Evolutionary conservation across 1,139 yeast species (phyloP).

Genomic region (Scheffersomyces titani): DNA sequence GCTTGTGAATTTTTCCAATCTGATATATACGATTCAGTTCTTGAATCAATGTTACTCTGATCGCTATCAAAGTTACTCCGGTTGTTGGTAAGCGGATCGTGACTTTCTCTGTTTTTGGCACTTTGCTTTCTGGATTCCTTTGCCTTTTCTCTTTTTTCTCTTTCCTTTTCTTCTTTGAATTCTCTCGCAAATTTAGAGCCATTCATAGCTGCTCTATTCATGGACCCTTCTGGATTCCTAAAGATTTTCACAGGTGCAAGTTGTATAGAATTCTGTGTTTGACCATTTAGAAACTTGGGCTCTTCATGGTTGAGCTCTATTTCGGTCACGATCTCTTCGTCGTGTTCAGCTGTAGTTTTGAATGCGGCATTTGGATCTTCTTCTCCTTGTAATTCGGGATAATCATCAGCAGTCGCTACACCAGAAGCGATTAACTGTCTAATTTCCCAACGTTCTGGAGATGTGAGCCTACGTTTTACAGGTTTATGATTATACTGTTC

Average conservation of each 20-base stretch:
- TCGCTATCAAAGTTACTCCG: conserved; percentile 3
- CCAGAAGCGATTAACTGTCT: conserved; percentile 83
- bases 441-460: conserved; percentile 92
- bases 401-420: conserved; percentile 65
- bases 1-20: conserved; percentile 54
- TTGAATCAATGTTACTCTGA: background rate
- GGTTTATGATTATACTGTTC: conserved; percentile 12
- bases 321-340: conserved; percentile 55
- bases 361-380: conserved; percentile 48
- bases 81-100: conserved; percentile 44
- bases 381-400: conserved; percentile 55
- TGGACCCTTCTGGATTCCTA: conserved; percentile 76
- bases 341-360: conserved; percentile 19
- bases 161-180: conserved; percentile 58
- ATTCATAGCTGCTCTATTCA: conserved; percentile 71
- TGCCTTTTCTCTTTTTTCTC: conserved; percentile 51
- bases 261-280: conserved; percentile 40
- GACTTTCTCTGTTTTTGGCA: conserved; percentile 22
- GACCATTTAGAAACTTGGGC: conserved; percentile 74
- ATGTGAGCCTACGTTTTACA: conserved; percentile 55
- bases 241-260: conserved; percentile 57
- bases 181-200: conserved; percentile 75
- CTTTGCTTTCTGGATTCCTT: conserved; percentile 27
- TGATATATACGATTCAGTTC: conserved; percentile 21
- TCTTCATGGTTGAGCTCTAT: conserved; percentile 70